phyloP scores from a whole-genome alignment of 305 asterid species.

The Solanum hybrid region DNA sequence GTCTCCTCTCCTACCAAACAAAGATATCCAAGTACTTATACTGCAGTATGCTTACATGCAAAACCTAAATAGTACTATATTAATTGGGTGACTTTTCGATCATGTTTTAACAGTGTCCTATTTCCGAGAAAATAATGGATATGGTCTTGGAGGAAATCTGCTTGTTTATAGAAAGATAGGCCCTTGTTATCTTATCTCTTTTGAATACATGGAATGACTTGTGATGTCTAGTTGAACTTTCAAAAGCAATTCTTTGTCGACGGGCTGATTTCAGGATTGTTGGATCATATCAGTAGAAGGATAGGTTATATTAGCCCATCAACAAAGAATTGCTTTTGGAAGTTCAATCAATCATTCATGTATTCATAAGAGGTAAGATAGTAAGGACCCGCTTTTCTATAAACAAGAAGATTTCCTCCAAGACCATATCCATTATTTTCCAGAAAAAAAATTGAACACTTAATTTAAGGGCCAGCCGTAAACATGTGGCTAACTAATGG shows the following conservation, averaged over 20 bases:
- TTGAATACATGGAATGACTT: background rate
- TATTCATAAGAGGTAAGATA: background rate
- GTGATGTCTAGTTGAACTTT: background rate
- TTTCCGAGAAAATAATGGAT: background rate
- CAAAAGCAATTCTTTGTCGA: background rate
- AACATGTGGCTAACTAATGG: background rate
- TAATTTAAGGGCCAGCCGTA: background rate
- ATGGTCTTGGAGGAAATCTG: background rate
- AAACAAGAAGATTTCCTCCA: background rate
- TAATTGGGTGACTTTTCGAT: background rate
- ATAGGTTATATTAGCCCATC: background rate
- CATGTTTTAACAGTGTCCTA: background rate
- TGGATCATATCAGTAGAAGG: background rate
- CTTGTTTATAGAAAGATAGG: background rate
- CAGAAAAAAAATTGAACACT: background rate
- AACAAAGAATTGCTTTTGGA: background rate
- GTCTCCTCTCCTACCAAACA: background rate
- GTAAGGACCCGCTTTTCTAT: background rate
- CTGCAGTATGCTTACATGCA: background rate
- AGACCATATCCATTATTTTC: background rate
- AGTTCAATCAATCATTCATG: background rate
- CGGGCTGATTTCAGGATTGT: background rate
- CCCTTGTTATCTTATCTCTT: background rate
- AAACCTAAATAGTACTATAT: background rate
- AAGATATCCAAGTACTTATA: background rate